Evolutionary conservation across 176 grass and related monocot genomes (phyloP), one percentile per base, ranked within the genome.

Genomic region (Eremochloa ophiuroides): DNA sequence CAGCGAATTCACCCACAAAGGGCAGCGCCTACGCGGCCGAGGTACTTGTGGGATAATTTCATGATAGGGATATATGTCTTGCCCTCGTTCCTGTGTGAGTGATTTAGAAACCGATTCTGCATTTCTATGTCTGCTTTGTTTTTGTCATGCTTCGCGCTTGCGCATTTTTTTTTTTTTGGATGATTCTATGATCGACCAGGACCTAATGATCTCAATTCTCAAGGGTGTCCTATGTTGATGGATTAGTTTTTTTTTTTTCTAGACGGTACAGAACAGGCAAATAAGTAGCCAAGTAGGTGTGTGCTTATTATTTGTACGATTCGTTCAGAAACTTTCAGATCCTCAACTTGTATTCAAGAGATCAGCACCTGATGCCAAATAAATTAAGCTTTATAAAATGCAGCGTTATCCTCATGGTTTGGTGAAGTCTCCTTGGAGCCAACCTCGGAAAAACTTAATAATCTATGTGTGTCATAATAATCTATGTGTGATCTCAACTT

Each of bases 401-500:
- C 39, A 67, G 63, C 77, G 35, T 82, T 74, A 43, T 86, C 66
- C 31, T 82, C 20, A 68, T 62, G 60, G 74, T 76, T 71, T 73
- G 48, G 23, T 66, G 67, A 58, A 73, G 48, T 74, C 18, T n/a
- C 39, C 69, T 40, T 51, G 74, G 67, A 86, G 60, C 79, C 67
- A 69, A 47, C 61, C 74, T 90, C 74, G 18, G 47, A 78, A 86
- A 83, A 86, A 90, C 61, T 86, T 90, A 34, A 77, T 69, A 53
- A 37, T 73, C 48, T 78, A 73, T 58, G 35, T 40, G 39, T 10
- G 26, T 82, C 41, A 78, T 86, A 62, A 74, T 62, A 42, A 43
- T 68, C 39, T 75, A 62, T 59, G 29, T 48, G 28, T 79, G n/a
- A 60, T 79, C 75, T 34, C 62, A 35, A 4, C 67, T 65, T 69